Evolutionary conservation across 2,329 filamentous ascomycete genomes (phyloP).

Genomic region (Massarina eburnea): DNA sequence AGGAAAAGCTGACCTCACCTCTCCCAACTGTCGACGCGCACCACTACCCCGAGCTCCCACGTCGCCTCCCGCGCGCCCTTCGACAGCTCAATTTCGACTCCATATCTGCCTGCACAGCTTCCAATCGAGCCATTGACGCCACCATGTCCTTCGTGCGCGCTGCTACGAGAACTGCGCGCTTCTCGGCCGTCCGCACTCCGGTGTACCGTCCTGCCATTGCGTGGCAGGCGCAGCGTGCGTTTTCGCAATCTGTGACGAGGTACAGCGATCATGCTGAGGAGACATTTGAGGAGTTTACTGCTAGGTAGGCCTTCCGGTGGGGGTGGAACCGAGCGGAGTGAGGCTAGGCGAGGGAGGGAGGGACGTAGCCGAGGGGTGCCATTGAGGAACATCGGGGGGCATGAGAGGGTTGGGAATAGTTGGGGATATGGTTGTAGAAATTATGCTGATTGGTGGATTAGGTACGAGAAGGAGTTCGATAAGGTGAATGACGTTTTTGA

Average conservation of each 20-base stretch:
- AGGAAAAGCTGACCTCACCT: slow-evolving; percentile 6
- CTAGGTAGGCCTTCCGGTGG: slow-evolving; percentile 66
- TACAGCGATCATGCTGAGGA: slow-evolving; percentile 74
- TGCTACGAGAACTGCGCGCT: slow-evolving; percentile 36
- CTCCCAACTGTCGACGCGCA: slow-evolving; percentile 13
- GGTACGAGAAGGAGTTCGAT: slow-evolving; percentile 99
- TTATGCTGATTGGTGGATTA: slow-evolving; percentile 48
- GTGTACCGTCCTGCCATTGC: slow-evolving; percentile 38
- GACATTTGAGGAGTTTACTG: slow-evolving; percentile 98
- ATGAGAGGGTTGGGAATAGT: slow-evolving; percentile 12
- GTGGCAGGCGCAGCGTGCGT: slow-evolving; percentile 41
- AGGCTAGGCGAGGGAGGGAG: slow-evolving; percentile 10
- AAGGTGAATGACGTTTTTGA: slow-evolving; percentile 98
- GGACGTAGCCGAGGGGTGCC: slow-evolving; percentile 22
- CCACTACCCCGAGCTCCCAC: slow-evolving; percentile 17
- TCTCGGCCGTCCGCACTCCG: slow-evolving; percentile 35
- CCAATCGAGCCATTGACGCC: slow-evolving; percentile 27
- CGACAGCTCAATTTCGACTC: slow-evolving; percentile 21
- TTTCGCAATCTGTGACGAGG: slow-evolving; percentile 54
- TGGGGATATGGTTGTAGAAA: slow-evolving; percentile 6
- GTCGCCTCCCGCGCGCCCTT: slow-evolving; percentile 13
- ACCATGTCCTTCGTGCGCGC: slow-evolving; percentile 43
- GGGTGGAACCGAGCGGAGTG: slow-evolving; percentile 5
- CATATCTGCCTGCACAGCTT: slow-evolving; percentile 21
- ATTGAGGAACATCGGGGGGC: slow-evolving; percentile 23